Evolutionary conservation across 306 rosid species (phyloP), one percentile per base, ranked within the genome.

Genomic region (Rosa chinensis): DNA sequence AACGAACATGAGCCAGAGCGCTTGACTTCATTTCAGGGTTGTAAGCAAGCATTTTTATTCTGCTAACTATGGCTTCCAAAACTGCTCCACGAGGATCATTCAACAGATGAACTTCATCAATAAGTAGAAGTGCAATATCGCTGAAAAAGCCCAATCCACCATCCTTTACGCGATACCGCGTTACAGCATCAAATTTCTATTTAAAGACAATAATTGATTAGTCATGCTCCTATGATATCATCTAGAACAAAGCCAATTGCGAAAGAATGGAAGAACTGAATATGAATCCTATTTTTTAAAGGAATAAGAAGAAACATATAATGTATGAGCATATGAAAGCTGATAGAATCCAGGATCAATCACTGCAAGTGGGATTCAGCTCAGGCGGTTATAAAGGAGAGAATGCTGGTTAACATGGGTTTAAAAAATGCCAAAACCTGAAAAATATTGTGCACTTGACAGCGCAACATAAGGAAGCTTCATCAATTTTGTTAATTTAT

Each of bases 1-100:
- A 85, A 83, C 97, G 99, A 81, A 89, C 93, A 66, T 80, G 85
- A 77, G 95, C 89, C 73, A 94, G 91, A 82, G 97, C 85, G 84
- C 87, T 89, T 56, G 81, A 79, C 72, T 89, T 89, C 91, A 94
- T 62, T 86, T 89, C 88, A 58, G 95, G 97, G 83, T 84, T 91
- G 78, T 88, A 79, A 73, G 99, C 59, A 78, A 92, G 88, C 88
- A 94, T 90, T 86, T 94, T 92, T 72, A 92, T 88, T 85, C 99
- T 92, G 74, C 99, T 92, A 80, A 94, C 95, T 80, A 94, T 89
- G 63, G 97, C 97, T 88, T 94, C 99, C 85, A 94, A 87, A 49
- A 88, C 89, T 8, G 99, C 99, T 87, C 99, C 99, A 61, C 99
- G 99, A 77, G 95, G 92, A 89, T 94, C 99, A 81, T 91, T 94